A percentile compares a stretch with the other conserved stretches of the same genome.
These are phyloP conservation scores for Spathaspora gorwiae DNA, from an alignment of 805 yeast species.

Conservation along the genomic window DNA sequence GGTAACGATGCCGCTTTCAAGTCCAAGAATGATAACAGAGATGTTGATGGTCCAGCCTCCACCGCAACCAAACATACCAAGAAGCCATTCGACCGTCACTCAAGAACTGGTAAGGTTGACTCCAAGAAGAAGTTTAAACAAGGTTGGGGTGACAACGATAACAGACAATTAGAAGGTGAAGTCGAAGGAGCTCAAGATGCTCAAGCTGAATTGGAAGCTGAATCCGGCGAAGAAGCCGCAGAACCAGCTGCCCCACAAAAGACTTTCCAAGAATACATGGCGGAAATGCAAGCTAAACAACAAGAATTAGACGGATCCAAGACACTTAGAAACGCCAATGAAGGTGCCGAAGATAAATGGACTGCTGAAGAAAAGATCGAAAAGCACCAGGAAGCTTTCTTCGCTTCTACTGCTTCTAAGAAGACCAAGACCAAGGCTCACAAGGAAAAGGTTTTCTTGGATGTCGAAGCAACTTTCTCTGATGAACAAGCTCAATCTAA, in stretches of 20 bases:
- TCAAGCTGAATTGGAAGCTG: conserved; percentile 42
- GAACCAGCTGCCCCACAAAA: conserved; percentile 51
- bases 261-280: conserved; percentile 85
- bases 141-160: conserved; percentile 84
- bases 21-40: conserved; percentile 69
- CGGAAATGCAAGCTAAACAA: conserved; percentile 51
- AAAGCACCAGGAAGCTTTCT: conserved; percentile 59
- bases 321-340: conserved; percentile 49
- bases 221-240: conserved; percentile 36
- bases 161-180: conserved; percentile 64
- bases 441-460: conserved; percentile 79
- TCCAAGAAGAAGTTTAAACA: conserved; percentile 76
- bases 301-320: conserved; percentile 33
- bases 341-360: conserved; percentile 53
- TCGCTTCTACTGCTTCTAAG: conserved; percentile 62
- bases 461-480: conserved; percentile 67
- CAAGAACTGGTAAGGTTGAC: conserved; percentile 80
- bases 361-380: conserved; percentile 52
- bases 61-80: conserved; percentile 54
- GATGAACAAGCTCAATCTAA: conserved; percentile 45
- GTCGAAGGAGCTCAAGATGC: conserved; percentile 41
- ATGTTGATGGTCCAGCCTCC: conserved; percentile 52
- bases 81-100: conserved; percentile 75
- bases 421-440: conserved; percentile 64
- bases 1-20: conserved; percentile 89